Percentiles rank a stretch among this genome's conserved stretches.
Conservation (phyloP, 202 grass and related monocot genomes). For the Sporobolus alterniflorus region DNA sequence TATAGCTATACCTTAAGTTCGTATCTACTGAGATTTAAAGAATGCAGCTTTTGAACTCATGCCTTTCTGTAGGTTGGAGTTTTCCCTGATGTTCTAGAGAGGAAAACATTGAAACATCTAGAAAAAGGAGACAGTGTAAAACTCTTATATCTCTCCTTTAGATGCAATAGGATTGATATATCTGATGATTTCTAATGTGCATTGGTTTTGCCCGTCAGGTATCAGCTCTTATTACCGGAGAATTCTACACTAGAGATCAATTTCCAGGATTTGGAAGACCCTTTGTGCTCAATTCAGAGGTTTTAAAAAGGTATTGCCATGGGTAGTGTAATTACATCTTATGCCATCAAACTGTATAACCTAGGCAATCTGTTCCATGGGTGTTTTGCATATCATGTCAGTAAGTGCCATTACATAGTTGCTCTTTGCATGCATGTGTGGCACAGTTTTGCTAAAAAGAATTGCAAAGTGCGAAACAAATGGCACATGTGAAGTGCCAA, state of each 20-base stretch:
- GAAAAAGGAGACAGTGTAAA: constrained; percentile 86
- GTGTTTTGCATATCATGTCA: neutral
- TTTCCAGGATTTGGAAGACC: constrained; percentile 97
- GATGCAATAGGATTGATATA: neutral
- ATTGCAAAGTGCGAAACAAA: neutral
- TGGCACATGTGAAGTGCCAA: neutral
- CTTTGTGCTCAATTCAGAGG: constrained; percentile 78
- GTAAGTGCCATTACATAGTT: neutral
- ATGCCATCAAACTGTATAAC: neutral
- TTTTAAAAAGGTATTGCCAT: constrained; percentile 76
- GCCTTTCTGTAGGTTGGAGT: constrained; percentile 83
- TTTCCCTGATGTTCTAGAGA: constrained; percentile 93
- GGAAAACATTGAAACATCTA: constrained; percentile 72
- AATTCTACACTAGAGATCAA: constrained; percentile 94
- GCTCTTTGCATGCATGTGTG: neutral
- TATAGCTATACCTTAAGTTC: constrained; percentile 24
- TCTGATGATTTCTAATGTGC: neutral
- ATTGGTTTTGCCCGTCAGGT: constrained; percentile 49
- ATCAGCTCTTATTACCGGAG: constrained; percentile 90
- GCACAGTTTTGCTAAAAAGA: neutral
- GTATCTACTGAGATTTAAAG: constrained; percentile 17
- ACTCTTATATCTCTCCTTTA: neutral
- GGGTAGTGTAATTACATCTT: constrained; percentile 17
- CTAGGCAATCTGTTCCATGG: neutral
- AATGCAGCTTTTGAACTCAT: constrained; percentile 46